Base-by-base conservation (phyloP, 345 rosid genomes). In the Rhodomyrtus tomentosa region DNA sequence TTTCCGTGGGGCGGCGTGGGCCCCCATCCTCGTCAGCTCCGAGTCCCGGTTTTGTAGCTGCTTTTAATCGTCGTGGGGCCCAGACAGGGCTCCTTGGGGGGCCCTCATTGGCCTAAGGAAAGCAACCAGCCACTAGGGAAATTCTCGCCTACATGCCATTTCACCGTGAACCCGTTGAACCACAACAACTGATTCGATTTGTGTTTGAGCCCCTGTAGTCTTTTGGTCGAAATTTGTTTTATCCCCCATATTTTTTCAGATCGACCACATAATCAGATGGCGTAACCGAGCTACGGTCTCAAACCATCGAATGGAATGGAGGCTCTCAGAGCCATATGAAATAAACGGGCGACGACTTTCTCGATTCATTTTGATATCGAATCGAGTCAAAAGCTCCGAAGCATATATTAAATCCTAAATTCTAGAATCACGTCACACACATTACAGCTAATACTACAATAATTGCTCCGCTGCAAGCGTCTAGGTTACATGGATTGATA, bases 21-120 rank as follows among this genome's bases (percentile, higher is more conserved):
- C 22, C 85, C 85, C 73, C 4, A 5, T 24, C 85, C 82, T 54
- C 68, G 85, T 84, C 85, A 84, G 29, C 85, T 84, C 85, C 82
- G 6, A 52, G 62, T 74, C 82, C 79, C 79, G 10, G 21, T 20
- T 7, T 36, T 7, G 16, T 72, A 36, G 11, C 16, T 36, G 49
- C 45, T 50, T 50, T n/a, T 55, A 38, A 54, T 40, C 49, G 27
- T 12, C 50, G 76, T 36, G 76, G 76, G 76, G 45, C 74, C 74
- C 40, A 15, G 74, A 7, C 74, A 29, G 74, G 5, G 45, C 25
- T 36, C 76, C 22, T 5, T 51, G 53, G 53, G 18, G 21, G 0
- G 25, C 25, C 13, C 13, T 24, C 76, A 18, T 68, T 36, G 76
- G 45, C 76, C 13, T 7, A 25, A 8, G 76, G 45, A 68, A 68